Conservation (phyloP, 495 filamentous ascomycete species). For the Bombardia bombarda region DNA sequence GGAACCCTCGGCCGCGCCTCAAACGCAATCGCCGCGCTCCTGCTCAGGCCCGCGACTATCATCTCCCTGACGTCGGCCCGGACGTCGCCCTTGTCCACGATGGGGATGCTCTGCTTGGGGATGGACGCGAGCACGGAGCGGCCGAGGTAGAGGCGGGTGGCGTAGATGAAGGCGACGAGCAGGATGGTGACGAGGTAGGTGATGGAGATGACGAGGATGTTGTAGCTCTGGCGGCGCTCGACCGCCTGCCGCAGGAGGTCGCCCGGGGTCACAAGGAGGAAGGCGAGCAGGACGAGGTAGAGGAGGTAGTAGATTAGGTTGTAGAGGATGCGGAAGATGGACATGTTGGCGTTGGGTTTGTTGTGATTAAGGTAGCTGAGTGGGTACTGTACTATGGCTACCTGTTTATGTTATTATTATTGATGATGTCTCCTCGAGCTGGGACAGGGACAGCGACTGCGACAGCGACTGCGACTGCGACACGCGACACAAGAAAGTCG, state of each 20-base stretch:
- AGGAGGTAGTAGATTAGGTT: conserved; percentile 70
- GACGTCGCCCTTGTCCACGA: conserved; percentile 72
- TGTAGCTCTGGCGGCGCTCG: conserved; percentile 53
- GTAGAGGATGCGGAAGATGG: conserved; percentile 72
- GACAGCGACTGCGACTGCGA: too few relatives aligned
- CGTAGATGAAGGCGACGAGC: conserved; percentile 69
- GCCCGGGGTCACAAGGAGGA: conserved; percentile 74
- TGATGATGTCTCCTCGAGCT: too few relatives aligned
- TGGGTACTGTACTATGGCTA: background rate
- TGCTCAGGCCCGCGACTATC: conserved; percentile 59
- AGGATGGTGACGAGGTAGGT: conserved; percentile 68
- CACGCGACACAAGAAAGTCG: background rate
- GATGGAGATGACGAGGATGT: conserved; percentile 77
- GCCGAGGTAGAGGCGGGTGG: conserved; percentile 81
- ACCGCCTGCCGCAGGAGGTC: conserved; percentile 78
- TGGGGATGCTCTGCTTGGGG: conserved; percentile 74
- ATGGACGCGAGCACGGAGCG: conserved; percentile 70
- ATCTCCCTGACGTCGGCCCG: conserved; percentile 63
- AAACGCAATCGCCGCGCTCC: conserved; percentile 77
- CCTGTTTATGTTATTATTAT: too few relatives aligned
- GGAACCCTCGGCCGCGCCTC: conserved; percentile 61
- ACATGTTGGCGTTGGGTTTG: conserved; percentile 1
- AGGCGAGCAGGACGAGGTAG: conserved; percentile 59
- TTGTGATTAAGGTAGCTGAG: background rate
- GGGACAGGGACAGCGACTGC: too few relatives aligned